Conservation (phyloP, 176 grass and related monocot genomes). For the Alloteropsis semialata region DNA sequence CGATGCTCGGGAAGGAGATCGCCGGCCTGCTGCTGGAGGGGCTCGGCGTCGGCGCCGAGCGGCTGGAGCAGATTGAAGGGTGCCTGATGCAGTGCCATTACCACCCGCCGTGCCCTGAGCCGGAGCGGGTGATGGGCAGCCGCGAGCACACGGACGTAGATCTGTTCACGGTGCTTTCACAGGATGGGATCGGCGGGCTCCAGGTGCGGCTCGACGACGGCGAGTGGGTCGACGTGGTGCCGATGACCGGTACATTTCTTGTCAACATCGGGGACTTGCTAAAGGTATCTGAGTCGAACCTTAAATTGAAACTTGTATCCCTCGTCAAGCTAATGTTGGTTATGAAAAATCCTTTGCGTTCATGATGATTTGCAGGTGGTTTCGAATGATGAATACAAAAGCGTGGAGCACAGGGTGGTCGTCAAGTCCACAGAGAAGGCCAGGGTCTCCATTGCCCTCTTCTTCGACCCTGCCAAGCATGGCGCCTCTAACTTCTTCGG, state of each 20-base stretch:
- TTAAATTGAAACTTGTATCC: background rate
- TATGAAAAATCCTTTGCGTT: too few relatives aligned
- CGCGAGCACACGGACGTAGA: conserved; percentile 41
- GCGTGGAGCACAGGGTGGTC: conserved; percentile 37
- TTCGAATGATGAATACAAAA: conserved; percentile 42
- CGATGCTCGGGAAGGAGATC: conserved; percentile 1
- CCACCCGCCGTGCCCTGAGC: conserved; percentile 45
- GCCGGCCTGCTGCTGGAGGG: conserved; percentile 28
- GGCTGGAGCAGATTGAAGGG: conserved; percentile 28
- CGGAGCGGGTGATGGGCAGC: conserved; percentile 6
- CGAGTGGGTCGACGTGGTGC: conserved; percentile 39
- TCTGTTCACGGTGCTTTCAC: conserved; percentile 28
- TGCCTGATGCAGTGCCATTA: conserved; percentile 49
- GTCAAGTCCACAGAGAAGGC: conserved; percentile 29
- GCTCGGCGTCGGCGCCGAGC: conserved; percentile 11
- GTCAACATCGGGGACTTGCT: conserved; percentile 42
- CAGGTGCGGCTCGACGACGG: conserved; percentile 19
- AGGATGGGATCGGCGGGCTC: conserved; percentile 35
- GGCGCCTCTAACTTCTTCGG: background rate
- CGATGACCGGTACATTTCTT: conserved; percentile 17
- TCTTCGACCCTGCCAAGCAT: conserved; percentile 31
- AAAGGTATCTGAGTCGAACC: conserved; percentile 14
- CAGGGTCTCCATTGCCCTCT: conserved; percentile 40
- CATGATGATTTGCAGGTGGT: conserved; percentile 4
- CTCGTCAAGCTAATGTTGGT: background rate